phyloP scores from a whole-genome alignment of 1,284 basidiomycete species.

The Fomitopsis schrenkii region DNA sequence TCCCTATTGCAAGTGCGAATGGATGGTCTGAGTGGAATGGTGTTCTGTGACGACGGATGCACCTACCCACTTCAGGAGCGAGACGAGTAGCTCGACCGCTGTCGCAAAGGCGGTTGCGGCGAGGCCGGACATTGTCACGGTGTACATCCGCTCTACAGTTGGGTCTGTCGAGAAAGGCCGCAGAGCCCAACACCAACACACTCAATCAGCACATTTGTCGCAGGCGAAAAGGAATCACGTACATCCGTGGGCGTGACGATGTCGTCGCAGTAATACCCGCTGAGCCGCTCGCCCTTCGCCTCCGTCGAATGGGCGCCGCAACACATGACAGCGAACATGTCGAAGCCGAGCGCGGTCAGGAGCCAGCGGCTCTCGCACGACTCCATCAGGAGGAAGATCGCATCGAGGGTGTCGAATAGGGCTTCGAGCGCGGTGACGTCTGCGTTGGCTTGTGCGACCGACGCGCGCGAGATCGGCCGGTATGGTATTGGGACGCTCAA shows the following conservation, averaged over 20 bases:
- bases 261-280: slow-evolving; percentile 99
- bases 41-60: background rate
- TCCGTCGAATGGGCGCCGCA: slow-evolving; percentile 69
- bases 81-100: slow-evolving; percentile 90
- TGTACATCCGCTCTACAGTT: slow-evolving; percentile 99
- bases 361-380: slow-evolving; percentile 95
- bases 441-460: slow-evolving; percentile 53
- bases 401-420: slow-evolving; percentile 85
- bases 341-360: slow-evolving; percentile 93
- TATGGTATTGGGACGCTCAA: slow-evolving; percentile 96
- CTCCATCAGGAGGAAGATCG: slow-evolving; percentile 95
- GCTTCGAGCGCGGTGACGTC: slow-evolving; percentile 73
- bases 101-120: slow-evolving; percentile 90
- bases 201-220: slow-evolving; percentile 2
- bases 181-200: background rate
- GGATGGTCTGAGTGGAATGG: no score
- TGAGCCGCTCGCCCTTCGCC: slow-evolving; percentile 44
- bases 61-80: slow-evolving; percentile 82
- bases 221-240: slow-evolving; percentile 22
- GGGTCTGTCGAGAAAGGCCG: slow-evolving; percentile 85
- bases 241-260: slow-evolving; percentile 90
- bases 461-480: slow-evolving; percentile 69
- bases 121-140: slow-evolving; percentile 94
- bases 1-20: slow-evolving; percentile 36
- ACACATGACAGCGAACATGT: slow-evolving; percentile 95